Evolutionary conservation across 1,139 yeast species (phyloP).

Genomic region (Kluyveromyces sp.): DNA sequence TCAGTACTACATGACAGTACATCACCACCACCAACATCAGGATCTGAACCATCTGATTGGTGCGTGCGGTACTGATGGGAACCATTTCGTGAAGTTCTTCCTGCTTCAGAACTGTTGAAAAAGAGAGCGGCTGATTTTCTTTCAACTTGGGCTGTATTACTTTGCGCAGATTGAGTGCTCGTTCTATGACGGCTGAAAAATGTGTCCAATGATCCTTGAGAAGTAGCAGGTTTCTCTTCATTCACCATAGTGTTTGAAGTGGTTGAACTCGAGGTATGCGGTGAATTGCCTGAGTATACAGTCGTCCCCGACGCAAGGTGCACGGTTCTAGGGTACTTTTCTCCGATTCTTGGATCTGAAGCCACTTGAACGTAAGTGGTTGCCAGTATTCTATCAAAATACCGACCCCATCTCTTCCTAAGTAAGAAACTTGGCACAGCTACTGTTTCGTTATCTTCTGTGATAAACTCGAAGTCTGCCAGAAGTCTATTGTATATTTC

Average conservation of each 20-base stretch:
- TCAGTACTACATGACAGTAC: not conserved
- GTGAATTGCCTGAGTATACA: not conserved
- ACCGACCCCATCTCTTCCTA: slow-evolving; percentile 69
- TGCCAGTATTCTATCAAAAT: slow-evolving; percentile 53
- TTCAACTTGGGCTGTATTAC: slow-evolving; percentile 1
- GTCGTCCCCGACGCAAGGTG: slow-evolving; percentile 14
- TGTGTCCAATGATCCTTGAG: slow-evolving; percentile 7
- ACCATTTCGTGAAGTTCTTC: not conserved
- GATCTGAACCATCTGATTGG: not conserved
- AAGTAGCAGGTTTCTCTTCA: slow-evolving; percentile 4
- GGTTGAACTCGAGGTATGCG: slow-evolving; percentile 1
- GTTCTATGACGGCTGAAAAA: slow-evolving; percentile 2
- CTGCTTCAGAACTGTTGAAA: not conserved
- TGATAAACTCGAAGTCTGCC: slow-evolving; percentile 64
- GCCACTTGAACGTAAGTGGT: slow-evolving; percentile 47
- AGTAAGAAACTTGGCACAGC: slow-evolving; percentile 55
- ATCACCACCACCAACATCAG: not conserved
- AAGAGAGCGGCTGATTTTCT: slow-evolving; percentile 4
- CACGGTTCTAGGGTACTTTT: slow-evolving; percentile 8
- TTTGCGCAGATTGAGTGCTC: slow-evolving; percentile 3
- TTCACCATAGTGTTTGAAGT: not conserved
- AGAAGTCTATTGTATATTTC: slow-evolving; percentile 58
- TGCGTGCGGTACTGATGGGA: not conserved
- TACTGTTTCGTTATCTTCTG: slow-evolving; percentile 58
- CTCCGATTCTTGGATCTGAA: slow-evolving; percentile 15